Conservation (phyloP, 2,329 filamentous ascomycete genomes). For the Penicillium sp. region DNA sequence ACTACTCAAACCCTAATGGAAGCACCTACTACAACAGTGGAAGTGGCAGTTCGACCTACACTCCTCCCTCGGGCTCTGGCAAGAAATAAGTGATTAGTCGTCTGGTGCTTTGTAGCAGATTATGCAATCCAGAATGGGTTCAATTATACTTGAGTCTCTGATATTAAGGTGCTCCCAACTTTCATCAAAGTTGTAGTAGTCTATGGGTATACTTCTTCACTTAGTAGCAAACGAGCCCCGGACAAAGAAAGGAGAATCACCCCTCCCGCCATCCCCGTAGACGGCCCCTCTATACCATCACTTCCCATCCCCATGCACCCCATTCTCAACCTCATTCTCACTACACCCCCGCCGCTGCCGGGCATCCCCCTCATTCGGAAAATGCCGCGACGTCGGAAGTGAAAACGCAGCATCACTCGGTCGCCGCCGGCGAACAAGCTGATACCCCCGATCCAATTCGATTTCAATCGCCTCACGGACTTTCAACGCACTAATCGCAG, state of each 20-base stretch:
- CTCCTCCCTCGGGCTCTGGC: slow-evolving; percentile 43
- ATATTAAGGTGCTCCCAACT: neutral
- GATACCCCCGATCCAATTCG: slow-evolving; percentile 83
- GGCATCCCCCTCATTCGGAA: slow-evolving; percentile 32
- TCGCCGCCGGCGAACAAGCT: slow-evolving; percentile 63
- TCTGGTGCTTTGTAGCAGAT: neutral
- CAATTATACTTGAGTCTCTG: neutral
- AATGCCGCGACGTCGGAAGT: slow-evolving; percentile 18
- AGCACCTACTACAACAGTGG: slow-evolving; percentile 70
- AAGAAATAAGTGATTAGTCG: slow-evolving; percentile 11
- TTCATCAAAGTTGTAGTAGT: too few species aligned
- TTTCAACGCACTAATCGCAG: slow-evolving; percentile 77
- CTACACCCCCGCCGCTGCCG: slow-evolving; percentile 26
- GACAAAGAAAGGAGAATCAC: too few species aligned
- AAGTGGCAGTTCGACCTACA: slow-evolving; percentile 62
- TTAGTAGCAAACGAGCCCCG: neutral
- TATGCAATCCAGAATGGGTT: neutral
- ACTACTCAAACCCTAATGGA: slow-evolving; percentile 70
- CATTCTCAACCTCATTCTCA: slow-evolving; percentile 23
- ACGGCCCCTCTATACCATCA: neutral
- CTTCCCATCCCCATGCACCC: slow-evolving; percentile 14
- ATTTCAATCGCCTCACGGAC: slow-evolving; percentile 84
- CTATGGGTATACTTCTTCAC: neutral
- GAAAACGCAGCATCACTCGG: slow-evolving; percentile 28
- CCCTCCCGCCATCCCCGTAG: neutral